Evolutionary conservation across 305 asterid genomes (phyloP).

Genomic region (Stenogyne calaminthoides): DNA sequence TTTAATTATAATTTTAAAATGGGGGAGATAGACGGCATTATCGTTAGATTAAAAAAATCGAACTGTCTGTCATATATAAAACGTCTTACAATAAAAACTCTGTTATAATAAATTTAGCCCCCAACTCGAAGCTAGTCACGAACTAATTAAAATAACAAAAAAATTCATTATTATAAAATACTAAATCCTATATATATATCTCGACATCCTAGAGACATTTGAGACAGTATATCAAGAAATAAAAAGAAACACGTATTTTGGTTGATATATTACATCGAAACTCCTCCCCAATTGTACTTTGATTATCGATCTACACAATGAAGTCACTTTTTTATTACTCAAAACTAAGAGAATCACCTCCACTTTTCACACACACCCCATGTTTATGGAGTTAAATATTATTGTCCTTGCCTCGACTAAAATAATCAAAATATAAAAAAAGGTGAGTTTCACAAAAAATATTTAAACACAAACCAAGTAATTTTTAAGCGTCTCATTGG

Average conservation of each 20-base stretch:
- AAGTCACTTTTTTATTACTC: conserved; percentile 30
- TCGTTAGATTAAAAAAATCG: too few species aligned
- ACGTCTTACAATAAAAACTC: too few species aligned
- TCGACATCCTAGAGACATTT: background rate
- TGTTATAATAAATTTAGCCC: too few species aligned
- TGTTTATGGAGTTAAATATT: conserved; percentile 34
- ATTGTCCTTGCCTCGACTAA: conserved; percentile 16
- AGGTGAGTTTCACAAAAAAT: too few species aligned
- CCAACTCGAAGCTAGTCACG: too few species aligned
- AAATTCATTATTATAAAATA: too few species aligned
- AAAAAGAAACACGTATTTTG: background rate
- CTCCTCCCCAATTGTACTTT: conserved; percentile 28
- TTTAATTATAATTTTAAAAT: too few species aligned
- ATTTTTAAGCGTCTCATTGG: conserved; percentile 17
- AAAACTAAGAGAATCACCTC: conserved; percentile 22
- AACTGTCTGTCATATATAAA: too few species aligned
- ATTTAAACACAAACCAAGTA: conserved; percentile 34
- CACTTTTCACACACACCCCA: conserved; percentile 29
- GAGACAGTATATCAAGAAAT: background rate
- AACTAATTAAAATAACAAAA: too few species aligned
- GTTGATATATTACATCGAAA: conserved; percentile 19
- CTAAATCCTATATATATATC: too few species aligned
- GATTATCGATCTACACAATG: conserved; percentile 37
- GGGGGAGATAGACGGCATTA: too few species aligned
- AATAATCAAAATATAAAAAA: background rate